Percentiles rank a stretch among this genome's conserved stretches.
These are phyloP conservation scores for Mycena polygramma DNA, from an alignment of 768 basidiomycete species.

Conservation along the genomic window DNA sequence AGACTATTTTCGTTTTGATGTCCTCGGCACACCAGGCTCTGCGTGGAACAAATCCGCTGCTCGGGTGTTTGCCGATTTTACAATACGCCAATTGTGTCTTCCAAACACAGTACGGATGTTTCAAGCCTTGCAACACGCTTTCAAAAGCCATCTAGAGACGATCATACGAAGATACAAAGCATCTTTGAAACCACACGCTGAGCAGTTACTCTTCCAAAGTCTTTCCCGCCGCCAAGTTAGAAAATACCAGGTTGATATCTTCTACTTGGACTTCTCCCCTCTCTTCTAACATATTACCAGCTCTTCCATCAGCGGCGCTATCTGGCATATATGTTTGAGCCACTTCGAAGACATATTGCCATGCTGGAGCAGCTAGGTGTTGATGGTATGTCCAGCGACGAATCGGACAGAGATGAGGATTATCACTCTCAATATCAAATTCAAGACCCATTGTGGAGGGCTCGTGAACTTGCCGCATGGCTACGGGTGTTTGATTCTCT, in stretches of 20 bases:
- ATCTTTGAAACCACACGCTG: neutral
- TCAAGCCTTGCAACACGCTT: constrained; percentile 9
- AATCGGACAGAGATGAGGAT: constrained; percentile 36
- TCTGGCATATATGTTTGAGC: constrained; percentile 20
- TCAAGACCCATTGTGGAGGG: constrained; percentile 36
- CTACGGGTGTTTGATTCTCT: constrained; percentile 37
- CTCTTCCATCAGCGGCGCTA: constrained; percentile 19
- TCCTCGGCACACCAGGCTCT: neutral
- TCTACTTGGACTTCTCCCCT: too few species aligned
- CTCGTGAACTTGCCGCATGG: constrained; percentile 34
- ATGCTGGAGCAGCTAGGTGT: constrained; percentile 40
- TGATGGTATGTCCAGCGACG: constrained; percentile 45
- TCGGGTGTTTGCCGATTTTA: constrained; percentile 15
- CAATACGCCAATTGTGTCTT: constrained; percentile 1
- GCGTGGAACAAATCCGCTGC: constrained; percentile 27
- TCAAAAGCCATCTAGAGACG: constrained; percentile 8
- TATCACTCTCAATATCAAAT: constrained; percentile 10
- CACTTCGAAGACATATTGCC: constrained; percentile 31
- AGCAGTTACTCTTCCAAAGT: neutral
- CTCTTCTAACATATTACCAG: neutral
- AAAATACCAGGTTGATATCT: constrained; percentile 14
- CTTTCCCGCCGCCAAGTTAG: neutral
- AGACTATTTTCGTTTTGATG: constrained; percentile 18
- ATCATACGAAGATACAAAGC: constrained; percentile 9
- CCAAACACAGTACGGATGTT: constrained; percentile 11